Evolutionary conservation across 768 basidiomycete species (phyloP).

Genomic region (Tylopilus sp.): DNA sequence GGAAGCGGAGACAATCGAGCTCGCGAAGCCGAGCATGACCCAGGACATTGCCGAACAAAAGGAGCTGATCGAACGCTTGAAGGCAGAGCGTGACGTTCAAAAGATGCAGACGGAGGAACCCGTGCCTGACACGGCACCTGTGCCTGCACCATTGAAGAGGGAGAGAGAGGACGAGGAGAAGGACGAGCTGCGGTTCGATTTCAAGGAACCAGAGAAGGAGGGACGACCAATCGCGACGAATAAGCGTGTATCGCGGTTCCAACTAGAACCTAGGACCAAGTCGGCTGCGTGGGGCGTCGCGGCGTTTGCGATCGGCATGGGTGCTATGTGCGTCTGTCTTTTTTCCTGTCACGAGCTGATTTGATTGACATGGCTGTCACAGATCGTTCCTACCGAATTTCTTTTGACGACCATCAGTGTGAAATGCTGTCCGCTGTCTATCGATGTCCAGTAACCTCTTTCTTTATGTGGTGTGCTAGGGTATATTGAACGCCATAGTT

Average conservation of each 20-base stretch:
- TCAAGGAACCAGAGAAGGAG: conserved; percentile 64
- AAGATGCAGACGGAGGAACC: conserved; percentile 24
- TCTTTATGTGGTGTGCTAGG: conserved; percentile 15
- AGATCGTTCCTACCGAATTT: conserved; percentile 63
- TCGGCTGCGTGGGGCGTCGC: conserved; percentile 81
- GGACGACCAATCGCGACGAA: conserved; percentile 62
- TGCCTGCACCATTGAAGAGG: conserved; percentile 42
- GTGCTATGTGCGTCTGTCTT: conserved; percentile 65
- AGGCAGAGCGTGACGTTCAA: conserved; percentile 51
- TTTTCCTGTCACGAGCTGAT: neutral
- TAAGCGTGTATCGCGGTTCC: conserved; percentile 53
- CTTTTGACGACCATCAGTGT: conserved; percentile 37
- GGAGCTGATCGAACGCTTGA: conserved; percentile 69
- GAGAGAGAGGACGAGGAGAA: conserved; percentile 44
- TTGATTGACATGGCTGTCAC: neutral
- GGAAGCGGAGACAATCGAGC: conserved; percentile 53
- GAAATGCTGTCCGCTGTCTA: conserved; percentile 16
- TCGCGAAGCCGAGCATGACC: conserved; percentile 59
- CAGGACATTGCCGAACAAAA: conserved; percentile 77
- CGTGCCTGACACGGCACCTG: conserved; percentile 8
- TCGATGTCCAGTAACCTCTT: conserved; percentile 8
- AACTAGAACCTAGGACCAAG: conserved; percentile 64
- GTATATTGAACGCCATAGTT: conserved; percentile 18
- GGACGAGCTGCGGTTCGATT: conserved; percentile 51
- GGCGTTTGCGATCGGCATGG: conserved; percentile 79